Conservation (phyloP, 2,329 filamentous ascomycete species). For the Scedosporium boydii region DNA sequence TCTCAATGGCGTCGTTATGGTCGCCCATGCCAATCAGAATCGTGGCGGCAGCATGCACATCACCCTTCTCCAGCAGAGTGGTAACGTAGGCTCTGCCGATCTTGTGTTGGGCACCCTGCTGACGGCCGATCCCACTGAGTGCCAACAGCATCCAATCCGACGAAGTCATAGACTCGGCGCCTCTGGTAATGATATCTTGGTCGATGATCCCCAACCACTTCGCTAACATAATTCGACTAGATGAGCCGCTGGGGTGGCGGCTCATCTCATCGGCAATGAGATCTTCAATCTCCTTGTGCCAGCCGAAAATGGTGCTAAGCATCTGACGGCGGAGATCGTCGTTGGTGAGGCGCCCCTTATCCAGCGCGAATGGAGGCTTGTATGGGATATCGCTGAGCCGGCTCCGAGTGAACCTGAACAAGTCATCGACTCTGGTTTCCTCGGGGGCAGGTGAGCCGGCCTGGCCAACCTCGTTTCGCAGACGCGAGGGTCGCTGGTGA, state of each 20-base stretch:
- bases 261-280: slow-evolving; percentile 78
- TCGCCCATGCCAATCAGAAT: slow-evolving; percentile 91
- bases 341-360: slow-evolving; percentile 54
- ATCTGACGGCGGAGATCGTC: slow-evolving; percentile 83
- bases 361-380: slow-evolving; percentile 51
- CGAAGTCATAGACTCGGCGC: slow-evolving; percentile 78
- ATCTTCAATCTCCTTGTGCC: slow-evolving; percentile 75
- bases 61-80: slow-evolving; percentile 77
- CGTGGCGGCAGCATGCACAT: slow-evolving; percentile 84
- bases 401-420: slow-evolving; percentile 79
- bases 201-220: slow-evolving; percentile 90
- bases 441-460: slow-evolving; percentile 29
- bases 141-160: slow-evolving; percentile 97
- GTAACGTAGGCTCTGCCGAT: slow-evolving; percentile 86
- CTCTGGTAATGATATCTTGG: slow-evolving; percentile 69
- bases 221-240: slow-evolving; percentile 70
- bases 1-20: slow-evolving; percentile 87
- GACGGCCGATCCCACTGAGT: slow-evolving; percentile 72
- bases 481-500: slow-evolving; percentile 50
- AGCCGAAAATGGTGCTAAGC: slow-evolving; percentile 90
- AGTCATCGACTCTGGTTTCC: slow-evolving; percentile 47
- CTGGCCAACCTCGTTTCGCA: slow-evolving; percentile 70
- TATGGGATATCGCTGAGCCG: slow-evolving; percentile 78
- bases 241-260: slow-evolving; percentile 62
- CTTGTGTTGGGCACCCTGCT: slow-evolving; percentile 70